A percentile compares a stretch with the other conserved stretches of the same genome.
phyloP scores from a whole-genome alignment of 1,284 basidiomycete species.

The Cyathus olla region DNA sequence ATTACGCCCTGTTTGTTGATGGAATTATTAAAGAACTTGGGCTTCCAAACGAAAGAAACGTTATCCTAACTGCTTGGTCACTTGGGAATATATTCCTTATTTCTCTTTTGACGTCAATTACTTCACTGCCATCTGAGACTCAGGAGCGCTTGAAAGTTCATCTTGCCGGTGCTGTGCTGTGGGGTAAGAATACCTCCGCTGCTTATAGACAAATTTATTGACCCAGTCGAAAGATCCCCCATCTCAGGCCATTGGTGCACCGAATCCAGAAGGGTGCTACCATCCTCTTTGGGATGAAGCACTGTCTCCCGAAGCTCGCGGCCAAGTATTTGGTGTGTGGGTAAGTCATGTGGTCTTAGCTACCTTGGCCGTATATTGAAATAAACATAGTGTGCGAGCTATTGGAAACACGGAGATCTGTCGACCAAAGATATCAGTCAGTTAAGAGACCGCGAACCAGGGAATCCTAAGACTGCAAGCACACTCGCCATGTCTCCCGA shows the following conservation, averaged over 20 bases:
- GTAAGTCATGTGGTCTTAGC: background rate
- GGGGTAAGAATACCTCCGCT: background rate
- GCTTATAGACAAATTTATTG: background rate
- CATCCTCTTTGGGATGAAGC: slow-evolving; percentile 17
- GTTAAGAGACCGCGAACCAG: background rate
- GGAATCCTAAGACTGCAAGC: background rate
- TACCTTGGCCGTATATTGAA: background rate
- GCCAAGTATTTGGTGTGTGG: slow-evolving; percentile 22
- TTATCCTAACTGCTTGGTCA: background rate
- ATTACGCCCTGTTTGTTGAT: slow-evolving; percentile 24
- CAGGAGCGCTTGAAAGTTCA: background rate
- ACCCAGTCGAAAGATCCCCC: background rate
- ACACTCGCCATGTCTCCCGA: background rate
- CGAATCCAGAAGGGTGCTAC: slow-evolving; percentile 4
- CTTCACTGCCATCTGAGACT: background rate
- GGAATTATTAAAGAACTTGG: slow-evolving; percentile 15
- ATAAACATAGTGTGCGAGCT: slow-evolving; percentile 6
- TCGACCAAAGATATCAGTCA: slow-evolving; percentile 14
- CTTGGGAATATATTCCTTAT: slow-evolving; percentile 1
- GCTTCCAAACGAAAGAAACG: slow-evolving; percentile 2
- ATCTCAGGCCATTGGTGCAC: background rate
- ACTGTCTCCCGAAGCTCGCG: slow-evolving; percentile 12
- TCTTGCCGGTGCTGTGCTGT: background rate
- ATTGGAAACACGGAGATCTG: slow-evolving; percentile 24
- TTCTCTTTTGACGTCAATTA: slow-evolving; percentile 7